phyloP scores from a whole-genome alignment of 805 yeast genomes.

The Teunomyces atbi region DNA sequence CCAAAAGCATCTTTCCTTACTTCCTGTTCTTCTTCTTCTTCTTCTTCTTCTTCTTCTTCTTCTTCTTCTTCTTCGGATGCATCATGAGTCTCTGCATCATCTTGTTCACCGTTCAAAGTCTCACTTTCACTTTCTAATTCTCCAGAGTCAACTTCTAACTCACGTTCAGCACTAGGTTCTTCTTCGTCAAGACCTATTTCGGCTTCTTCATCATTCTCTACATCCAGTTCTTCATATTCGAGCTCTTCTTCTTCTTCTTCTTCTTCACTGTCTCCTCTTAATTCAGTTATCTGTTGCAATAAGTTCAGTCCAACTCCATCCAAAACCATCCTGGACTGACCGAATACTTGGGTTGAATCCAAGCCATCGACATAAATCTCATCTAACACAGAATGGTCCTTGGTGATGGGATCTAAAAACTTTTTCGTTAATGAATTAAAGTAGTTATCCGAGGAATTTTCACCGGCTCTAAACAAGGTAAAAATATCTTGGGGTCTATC shows the following conservation, averaged over 20 bases:
- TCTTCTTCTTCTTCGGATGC: slow-evolving; percentile 10
- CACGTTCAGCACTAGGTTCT: slow-evolving; percentile 22
- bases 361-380: slow-evolving; percentile 82
- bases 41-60: slow-evolving; percentile 12
- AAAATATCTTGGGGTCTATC: slow-evolving; percentile 26
- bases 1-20: slow-evolving; percentile 54
- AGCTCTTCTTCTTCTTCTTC: slow-evolving; percentile 13
- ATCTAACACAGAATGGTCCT: slow-evolving; percentile 63
- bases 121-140: slow-evolving; percentile 12
- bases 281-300: slow-evolving; percentile 47
- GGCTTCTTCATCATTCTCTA: slow-evolving; percentile 15
- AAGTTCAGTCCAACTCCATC: slow-evolving; percentile 73
- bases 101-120: slow-evolving; percentile 19
- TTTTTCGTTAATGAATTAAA: slow-evolving; percentile 42
- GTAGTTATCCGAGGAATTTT: slow-evolving; percentile 9
- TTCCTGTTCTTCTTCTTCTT: slow-evolving; percentile 7
- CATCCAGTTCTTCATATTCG: slow-evolving; percentile 9
- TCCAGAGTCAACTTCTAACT: slow-evolving; percentile 8
- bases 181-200: slow-evolving; percentile 12
- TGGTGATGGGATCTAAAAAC: slow-evolving; percentile 59
- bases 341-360: slow-evolving; percentile 90
- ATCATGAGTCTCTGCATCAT: slow-evolving; percentile 17
- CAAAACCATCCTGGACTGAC: slow-evolving; percentile 81
- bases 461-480: slow-evolving; percentile 14
- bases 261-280: slow-evolving; percentile 13